Conservation (phyloP, 345 rosid species). For the Salix dunnii region DNA sequence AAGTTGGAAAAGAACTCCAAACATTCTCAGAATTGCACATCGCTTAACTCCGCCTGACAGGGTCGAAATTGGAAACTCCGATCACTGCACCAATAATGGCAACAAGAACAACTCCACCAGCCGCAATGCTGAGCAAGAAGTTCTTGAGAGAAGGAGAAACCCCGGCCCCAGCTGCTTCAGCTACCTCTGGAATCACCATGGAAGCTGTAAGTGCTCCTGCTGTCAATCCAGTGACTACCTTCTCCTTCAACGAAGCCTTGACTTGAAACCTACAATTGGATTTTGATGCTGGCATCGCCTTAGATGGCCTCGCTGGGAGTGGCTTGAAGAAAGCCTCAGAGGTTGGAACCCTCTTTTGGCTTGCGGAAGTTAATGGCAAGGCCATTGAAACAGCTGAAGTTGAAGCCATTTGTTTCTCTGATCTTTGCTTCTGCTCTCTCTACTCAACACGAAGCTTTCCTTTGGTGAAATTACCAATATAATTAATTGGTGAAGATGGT, state of each 20-base stretch:
- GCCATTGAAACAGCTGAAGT: conserved; percentile 73
- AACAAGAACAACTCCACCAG: conserved; percentile 64
- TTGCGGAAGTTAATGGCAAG: conserved; percentile 42
- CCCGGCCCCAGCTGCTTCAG: conserved; percentile 69
- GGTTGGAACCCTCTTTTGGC: conserved; percentile 41
- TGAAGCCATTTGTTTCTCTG: conserved; percentile 50
- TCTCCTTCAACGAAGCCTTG: conserved; percentile 67
- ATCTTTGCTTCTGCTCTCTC: background rate
- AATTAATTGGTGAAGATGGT: conserved; percentile 9
- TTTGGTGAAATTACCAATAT: background rate
- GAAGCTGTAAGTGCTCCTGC: conserved; percentile 75
- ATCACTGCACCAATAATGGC: conserved; percentile 62
- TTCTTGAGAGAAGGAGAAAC: conserved; percentile 82
- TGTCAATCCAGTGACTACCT: conserved; percentile 64
- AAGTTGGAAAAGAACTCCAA: conserved; percentile 3
- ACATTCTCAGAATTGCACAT: conserved; percentile 1
- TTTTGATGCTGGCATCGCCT: conserved; percentile 27
- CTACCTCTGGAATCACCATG: conserved; percentile 71
- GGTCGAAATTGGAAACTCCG: conserved; percentile 77
- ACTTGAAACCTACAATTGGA: conserved; percentile 36
- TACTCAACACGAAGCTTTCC: background rate
- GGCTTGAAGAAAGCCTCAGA: conserved; percentile 53
- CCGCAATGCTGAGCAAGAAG: conserved; percentile 83
- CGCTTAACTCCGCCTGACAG: conserved; percentile 66
- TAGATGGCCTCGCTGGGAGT: conserved; percentile 47